Conservation (phyloP, 495 filamentous ascomycete species). For the Daldinia bambusicola region DNA sequence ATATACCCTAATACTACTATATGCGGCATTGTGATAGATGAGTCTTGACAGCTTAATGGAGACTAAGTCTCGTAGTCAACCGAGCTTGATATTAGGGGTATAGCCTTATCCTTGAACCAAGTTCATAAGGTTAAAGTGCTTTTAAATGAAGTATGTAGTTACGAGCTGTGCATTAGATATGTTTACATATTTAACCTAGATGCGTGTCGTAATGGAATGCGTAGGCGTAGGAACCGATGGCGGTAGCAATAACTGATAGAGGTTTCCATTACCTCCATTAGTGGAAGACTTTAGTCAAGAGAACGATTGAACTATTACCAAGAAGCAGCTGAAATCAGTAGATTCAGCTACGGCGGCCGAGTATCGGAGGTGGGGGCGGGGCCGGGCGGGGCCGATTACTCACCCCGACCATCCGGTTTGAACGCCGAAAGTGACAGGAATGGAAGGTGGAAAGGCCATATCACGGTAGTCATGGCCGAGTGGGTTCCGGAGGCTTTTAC, state of each 20-base stretch:
- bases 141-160: not conserved
- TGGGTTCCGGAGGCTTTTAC: not conserved
- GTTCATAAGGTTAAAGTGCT: no score
- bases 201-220: no score
- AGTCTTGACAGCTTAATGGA: not conserved
- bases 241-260: not conserved
- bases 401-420: slow-evolving; percentile 7
- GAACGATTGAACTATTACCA: not conserved
- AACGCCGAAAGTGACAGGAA: slow-evolving; percentile 16
- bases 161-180: no score
- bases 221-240: not conserved
- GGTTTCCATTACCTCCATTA: not conserved
- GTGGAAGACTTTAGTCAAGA: slow-evolving; percentile 11
- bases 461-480: not conserved
- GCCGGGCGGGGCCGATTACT: slow-evolving; percentile 18
- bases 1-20: slow-evolving; percentile 60
- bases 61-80: not conserved
- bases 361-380: slow-evolving; percentile 29
- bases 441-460: not conserved
- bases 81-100: no score
- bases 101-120: no score
- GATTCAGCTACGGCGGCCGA: slow-evolving; percentile 19
- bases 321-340: slow-evolving; percentile 16
- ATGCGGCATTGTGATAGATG: slow-evolving; percentile 28
- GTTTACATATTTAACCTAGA: no score